Base-by-base conservation (phyloP, 108 stramenopile genomes). In the Nitzschia sp. region DNA sequence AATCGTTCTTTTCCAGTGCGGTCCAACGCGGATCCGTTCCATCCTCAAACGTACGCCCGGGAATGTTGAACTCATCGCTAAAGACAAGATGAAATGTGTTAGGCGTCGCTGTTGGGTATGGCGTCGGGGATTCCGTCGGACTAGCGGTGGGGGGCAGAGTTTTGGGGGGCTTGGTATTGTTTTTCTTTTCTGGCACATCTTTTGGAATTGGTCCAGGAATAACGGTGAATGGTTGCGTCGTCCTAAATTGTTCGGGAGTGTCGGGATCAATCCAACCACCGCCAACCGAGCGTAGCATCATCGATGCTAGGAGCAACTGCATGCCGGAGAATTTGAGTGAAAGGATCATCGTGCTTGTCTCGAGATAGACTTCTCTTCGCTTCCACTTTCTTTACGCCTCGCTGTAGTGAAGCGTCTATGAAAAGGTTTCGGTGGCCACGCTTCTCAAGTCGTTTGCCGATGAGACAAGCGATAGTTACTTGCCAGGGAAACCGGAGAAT, bases 1-100 rank as follows among this genome's bases (percentile, higher is more conserved):
- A 97, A 78, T 99, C 98, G 64, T 97, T 98, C 71, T 98, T 97
- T 57, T 98, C 77, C n/a, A 98, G 68, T 17, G 97, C 94, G 19
- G 97, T 98, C 98, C 98, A 99, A 34, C 83, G 75, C 1, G 98
- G 97, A 78, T 99, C 98, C 9, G 59, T 38, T 30, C 98, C 98
- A 71, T 99, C 98, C 47, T 68, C 42, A 72, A 99, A 97, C 24
- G 69, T 77, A 6, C 98, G 83, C 23, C 76, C 84, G 1, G 80
- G 78, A 15, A 76, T 74, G 57, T 98, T 88, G 84, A 99, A 99
- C 64, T 98, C 97, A 69, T 98, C 97, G 8, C 85, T 86, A 71
- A 99, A 95, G 4, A 97, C 95, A 0, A 98, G 79, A 24, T 92
- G 35, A 69, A 82, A 87, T 0, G 66, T 77, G 18, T 68, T 63